Percentiles rank a stretch among this genome's conserved stretches.
phyloP scores from a whole-genome alignment of 768 basidiomycete genomes.

The Inosperma sp. region DNA sequence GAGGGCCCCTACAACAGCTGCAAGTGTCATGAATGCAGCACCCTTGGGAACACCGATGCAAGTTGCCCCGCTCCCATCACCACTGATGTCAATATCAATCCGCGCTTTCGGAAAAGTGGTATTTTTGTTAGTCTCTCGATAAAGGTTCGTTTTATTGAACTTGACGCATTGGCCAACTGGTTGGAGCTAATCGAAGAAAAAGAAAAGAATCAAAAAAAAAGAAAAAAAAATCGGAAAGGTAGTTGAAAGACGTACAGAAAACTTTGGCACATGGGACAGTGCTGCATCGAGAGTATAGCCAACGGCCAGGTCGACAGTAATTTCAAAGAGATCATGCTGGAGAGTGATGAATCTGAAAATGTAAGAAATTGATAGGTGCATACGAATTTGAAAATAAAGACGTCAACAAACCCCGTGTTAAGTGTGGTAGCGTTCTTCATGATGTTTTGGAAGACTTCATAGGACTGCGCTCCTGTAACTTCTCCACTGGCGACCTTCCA shows the following conservation, averaged over 20 bases:
- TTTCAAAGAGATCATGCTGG: constrained; percentile 78
- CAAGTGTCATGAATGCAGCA: constrained; percentile 1
- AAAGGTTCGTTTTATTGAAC: constrained; percentile 62
- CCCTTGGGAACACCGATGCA: constrained; percentile 3
- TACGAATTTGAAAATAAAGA: not conserved
- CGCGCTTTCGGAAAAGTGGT: constrained; percentile 50
- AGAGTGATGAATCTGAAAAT: constrained; percentile 73
- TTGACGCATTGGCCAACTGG: constrained; percentile 75
- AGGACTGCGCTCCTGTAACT: constrained; percentile 54
- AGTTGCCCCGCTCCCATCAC: constrained; percentile 30
- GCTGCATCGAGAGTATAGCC: constrained; percentile 83
- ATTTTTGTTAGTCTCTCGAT: constrained; percentile 78
- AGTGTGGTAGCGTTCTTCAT: constrained; percentile 58
- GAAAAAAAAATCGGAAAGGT: not conserved
- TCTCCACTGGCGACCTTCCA: constrained; percentile 79
- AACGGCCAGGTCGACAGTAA: constrained; percentile 85
- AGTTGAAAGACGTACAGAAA: constrained; percentile 44
- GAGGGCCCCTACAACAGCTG: not conserved
- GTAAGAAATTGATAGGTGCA: not conserved
- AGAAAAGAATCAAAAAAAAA: constrained; percentile 4
- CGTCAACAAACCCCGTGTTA: constrained; percentile 45
- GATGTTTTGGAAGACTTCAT: constrained; percentile 63
- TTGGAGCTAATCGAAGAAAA: constrained; percentile 43
- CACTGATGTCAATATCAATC: constrained; percentile 33
- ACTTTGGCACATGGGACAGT: constrained; percentile 54